Percentiles rank a stretch among this genome's conserved stretches.
These are phyloP conservation scores for Trichoderma koningiopsis DNA, from an alignment of 2,329 filamentous ascomycete genomes.

Conservation along the genomic window DNA sequence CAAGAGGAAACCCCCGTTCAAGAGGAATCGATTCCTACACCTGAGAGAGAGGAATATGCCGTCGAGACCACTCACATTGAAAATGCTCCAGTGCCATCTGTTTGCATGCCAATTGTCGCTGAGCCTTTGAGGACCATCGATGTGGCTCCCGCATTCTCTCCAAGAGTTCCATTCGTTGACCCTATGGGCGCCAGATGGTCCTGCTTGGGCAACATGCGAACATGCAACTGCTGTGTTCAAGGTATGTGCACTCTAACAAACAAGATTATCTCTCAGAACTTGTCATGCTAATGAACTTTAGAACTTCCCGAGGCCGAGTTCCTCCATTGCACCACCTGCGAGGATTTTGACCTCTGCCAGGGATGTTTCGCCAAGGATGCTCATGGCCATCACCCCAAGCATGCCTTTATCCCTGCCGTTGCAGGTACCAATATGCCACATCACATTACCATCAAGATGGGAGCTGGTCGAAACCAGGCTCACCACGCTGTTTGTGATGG, in stretches of 20 bases:
- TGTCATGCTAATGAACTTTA: conserved; percentile 34
- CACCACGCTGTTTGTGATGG: conserved; percentile 94
- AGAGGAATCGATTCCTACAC: conserved; percentile 28
- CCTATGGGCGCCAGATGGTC: conserved; percentile 30
- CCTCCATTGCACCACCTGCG: conserved; percentile 80
- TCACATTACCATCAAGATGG: conserved; percentile 67
- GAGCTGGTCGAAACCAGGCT: conserved; percentile 74
- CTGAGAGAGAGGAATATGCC: neutral
- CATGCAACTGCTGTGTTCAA: conserved; percentile 67
- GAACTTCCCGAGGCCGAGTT: conserved; percentile 78
- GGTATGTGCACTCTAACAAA: conserved; percentile 32
- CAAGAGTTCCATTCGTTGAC: conserved; percentile 30
- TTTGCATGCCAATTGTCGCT: neutral
- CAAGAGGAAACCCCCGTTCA: conserved; percentile 31
- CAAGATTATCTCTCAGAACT: conserved; percentile 34
- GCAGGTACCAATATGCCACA: conserved; percentile 62
- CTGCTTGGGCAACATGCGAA: conserved; percentile 52
- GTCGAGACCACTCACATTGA: conserved; percentile 19
- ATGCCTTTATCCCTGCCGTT: conserved; percentile 73
- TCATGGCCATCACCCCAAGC: conserved; percentile 90
- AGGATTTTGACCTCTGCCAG: conserved; percentile 91
- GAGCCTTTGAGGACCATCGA: neutral
- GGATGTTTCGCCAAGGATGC: conserved; percentile 72
- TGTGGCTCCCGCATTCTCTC: conserved; percentile 20
- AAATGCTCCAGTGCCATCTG: conserved; percentile 13